phyloP scores from a whole-genome alignment of 1,284 basidiomycete species.

The Pyrrhoderma noxium region DNA sequence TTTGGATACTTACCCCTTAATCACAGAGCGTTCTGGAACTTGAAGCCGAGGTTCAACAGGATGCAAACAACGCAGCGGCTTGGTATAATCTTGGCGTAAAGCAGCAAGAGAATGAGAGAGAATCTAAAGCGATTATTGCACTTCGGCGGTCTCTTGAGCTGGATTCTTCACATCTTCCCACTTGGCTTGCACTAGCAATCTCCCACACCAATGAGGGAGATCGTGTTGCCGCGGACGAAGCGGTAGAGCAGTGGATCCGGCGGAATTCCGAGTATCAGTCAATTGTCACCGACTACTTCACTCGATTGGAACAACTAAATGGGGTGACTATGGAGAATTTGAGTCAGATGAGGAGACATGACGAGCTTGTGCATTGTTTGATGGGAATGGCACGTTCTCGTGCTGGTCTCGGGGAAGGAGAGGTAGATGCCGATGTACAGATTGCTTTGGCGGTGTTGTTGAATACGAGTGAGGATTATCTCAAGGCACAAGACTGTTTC shows the following conservation, averaged over 20 bases:
- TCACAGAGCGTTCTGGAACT: conserved; percentile 78
- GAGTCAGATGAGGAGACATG: conserved; percentile 29
- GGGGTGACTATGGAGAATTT: conserved; percentile 38
- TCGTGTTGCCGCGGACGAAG: conserved; percentile 62
- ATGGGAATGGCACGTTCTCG: conserved; percentile 65
- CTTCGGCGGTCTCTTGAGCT: conserved; percentile 77
- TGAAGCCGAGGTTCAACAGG: conserved; percentile 83
- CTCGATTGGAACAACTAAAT: conserved; percentile 30
- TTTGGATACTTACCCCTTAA: conserved; percentile 4
- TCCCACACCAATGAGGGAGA: conserved; percentile 91
- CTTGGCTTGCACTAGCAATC: conserved; percentile 90
- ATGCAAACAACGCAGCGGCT: conserved; percentile 63
- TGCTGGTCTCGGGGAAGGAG: conserved; percentile 40
- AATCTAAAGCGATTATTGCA: conserved; percentile 85
- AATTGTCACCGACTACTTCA: conserved; percentile 36
- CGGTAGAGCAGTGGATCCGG: conserved; percentile 80
- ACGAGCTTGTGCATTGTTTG: conserved; percentile 44
- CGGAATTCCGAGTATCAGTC: conserved; percentile 49
- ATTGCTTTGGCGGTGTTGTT: conserved; percentile 91
- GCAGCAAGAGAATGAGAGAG: conserved; percentile 98
- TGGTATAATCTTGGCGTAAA: conserved; percentile 95
- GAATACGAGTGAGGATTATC: conserved; percentile 90
- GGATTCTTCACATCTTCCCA: conserved; percentile 67
- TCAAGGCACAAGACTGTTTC: conserved; percentile 93
- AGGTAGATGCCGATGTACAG: conserved; percentile 90